Evolutionary conservation across 2,329 filamentous ascomycete genomes (phyloP).

Genomic region (Kalaharituber pfeilii): DNA sequence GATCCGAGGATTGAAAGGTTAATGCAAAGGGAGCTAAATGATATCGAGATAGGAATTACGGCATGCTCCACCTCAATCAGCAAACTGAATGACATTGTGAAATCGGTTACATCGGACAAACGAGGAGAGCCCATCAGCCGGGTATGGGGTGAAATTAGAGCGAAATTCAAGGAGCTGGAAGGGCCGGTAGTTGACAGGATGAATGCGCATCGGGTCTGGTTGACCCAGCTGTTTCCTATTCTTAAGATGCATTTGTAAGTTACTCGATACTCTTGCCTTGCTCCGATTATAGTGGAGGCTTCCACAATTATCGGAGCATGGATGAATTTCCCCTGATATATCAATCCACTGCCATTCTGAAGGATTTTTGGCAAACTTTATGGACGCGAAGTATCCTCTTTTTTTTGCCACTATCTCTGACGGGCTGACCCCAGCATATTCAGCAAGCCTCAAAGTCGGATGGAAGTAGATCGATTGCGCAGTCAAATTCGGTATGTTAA

Average conservation of each 20-base stretch:
- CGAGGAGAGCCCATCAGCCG: slow-evolving; percentile 12
- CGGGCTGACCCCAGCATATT: slow-evolving; percentile 1
- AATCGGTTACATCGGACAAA: slow-evolving; percentile 11
- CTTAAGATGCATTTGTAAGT: slow-evolving; percentile 16
- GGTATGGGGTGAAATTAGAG: slow-evolving; percentile 17
- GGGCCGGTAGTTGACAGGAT: slow-evolving; percentile 11
- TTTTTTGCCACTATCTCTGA: neutral
- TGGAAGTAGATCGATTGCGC: slow-evolving; percentile 11
- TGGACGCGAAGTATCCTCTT: neutral
- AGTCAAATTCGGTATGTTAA: slow-evolving; percentile 14
- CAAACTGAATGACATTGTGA: slow-evolving; percentile 17
- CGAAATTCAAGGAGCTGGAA: slow-evolving; percentile 16
- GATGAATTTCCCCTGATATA: neutral
- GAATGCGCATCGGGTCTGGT: slow-evolving; percentile 14
- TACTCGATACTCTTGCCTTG: neutral
- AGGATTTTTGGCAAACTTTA: neutral
- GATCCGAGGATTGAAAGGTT: slow-evolving; percentile 14
- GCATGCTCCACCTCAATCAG: slow-evolving; percentile 15
- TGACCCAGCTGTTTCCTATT: slow-evolving; percentile 13
- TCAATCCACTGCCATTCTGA: neutral
- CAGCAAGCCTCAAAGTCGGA: slow-evolving; percentile 3
- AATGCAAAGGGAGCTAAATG: slow-evolving; percentile 14
- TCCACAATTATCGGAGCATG: too few relatives aligned
- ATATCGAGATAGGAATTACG: slow-evolving; percentile 16
- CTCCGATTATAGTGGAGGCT: neutral